Percentiles rank a stretch among this genome's conserved stretches.
Conservation (phyloP, 1,139 yeast genomes). For the Yamadazyma triangularis region DNA sequence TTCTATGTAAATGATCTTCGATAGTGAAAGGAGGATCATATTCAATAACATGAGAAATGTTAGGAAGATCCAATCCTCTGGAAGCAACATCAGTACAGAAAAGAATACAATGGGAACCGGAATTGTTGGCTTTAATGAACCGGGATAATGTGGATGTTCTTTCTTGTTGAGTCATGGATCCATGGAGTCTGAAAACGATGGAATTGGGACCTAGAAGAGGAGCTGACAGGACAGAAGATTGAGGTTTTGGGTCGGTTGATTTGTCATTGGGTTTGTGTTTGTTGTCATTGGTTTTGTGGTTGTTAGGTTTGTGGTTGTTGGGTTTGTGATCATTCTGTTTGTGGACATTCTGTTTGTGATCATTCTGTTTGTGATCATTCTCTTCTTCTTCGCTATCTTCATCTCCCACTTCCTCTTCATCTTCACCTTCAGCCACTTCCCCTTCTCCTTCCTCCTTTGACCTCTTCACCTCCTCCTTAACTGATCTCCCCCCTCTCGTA, state of each 20-base stretch:
- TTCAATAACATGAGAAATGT: conserved; percentile 60
- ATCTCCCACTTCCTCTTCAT: conserved; percentile 8
- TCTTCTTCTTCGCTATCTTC: conserved; percentile 12
- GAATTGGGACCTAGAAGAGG: conserved; percentile 50
- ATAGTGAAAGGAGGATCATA: conserved; percentile 67
- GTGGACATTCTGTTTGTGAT: too few species aligned
- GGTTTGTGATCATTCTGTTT: too few species aligned
- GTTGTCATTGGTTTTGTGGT: too few species aligned
- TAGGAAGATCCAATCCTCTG: conserved; percentile 67
- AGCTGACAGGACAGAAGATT: conserved; percentile 49
- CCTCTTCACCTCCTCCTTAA: conserved; percentile 23
- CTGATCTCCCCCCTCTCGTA: conserved; percentile 49
- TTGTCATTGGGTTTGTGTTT: too few species aligned
- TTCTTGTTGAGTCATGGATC: conserved; percentile 77
- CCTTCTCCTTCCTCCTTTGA: conserved; percentile 22
- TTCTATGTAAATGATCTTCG: conserved; percentile 70
- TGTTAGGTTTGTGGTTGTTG: too few species aligned
- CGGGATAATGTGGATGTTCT: conserved; percentile 73
- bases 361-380: too few species aligned
- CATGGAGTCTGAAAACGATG: conserved; percentile 77
- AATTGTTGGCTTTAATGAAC: conserved; percentile 40
- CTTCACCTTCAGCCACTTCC: conserved; percentile 14
- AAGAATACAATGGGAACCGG: conserved; percentile 54
- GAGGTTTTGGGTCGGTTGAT: conserved; percentile 13
- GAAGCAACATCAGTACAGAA: conserved; percentile 82